Base-by-base conservation (phyloP, 2,329 filamentous ascomycete species). In the Tolypocladium album region DNA sequence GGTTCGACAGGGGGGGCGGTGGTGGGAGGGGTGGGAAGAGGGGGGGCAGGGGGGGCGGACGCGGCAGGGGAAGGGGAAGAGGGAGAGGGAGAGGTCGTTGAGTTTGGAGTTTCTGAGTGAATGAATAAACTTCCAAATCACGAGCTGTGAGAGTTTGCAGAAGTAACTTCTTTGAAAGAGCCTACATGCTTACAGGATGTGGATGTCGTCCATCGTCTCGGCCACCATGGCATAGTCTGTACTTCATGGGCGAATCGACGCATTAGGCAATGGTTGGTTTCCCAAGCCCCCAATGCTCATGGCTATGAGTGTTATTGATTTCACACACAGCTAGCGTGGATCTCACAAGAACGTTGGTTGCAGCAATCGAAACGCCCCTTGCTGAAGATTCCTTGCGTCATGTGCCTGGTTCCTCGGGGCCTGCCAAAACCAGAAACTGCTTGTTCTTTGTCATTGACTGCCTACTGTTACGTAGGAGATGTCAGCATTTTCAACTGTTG, bases 1-100 rank as follows among this genome's bases (percentile, higher is more conserved):
- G 83, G 58, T 80, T 81, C 64, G 79, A 70, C 65, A 76, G 67
- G 62, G 74, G 69, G 58, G 69, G 71, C 53, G 72, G 74, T 11
- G 71, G 70, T 40, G 73, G 76, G 55, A 72, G 74, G 24, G 73
- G 74, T 31, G 74, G 71, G n/a, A 68, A 74, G 64, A 76, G 72
- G 11, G 73, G 79, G n/a, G 70, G 79, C 15, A 72, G 78, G 11
- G 71, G 78, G 56, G 70, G 77, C 36, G 69, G 73, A 20, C 67
- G 74, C 2, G 67, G 76, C 56, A 71, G 76, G 59, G 66, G 64
- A n/a, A 58, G 67, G 61, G 65, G 67, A 34, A 64, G 69, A 58
- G 63, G 60, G 12, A 56, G 62, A 53, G 66, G 67, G 34, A 60
- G 67, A 58, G 65, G 64, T 39, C 62, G 62, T 63, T 63, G 63